Conservation (phyloP, 306 rosid species). For the Crotalaria pallida region DNA sequence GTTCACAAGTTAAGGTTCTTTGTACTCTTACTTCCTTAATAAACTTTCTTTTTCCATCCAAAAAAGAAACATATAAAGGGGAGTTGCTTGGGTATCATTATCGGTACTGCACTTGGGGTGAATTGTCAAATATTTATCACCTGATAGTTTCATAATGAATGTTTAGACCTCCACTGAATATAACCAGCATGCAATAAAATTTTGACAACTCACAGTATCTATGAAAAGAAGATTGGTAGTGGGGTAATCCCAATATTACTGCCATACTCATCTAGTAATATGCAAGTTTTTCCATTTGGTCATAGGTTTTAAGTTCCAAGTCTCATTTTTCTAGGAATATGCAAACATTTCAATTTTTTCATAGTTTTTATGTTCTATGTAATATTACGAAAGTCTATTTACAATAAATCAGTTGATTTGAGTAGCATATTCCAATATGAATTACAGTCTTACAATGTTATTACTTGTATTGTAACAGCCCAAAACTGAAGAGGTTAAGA, state of each 20-base stretch:
- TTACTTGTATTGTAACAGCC: conserved; percentile 60
- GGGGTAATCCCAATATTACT: no score
- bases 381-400: not conserved
- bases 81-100: no score
- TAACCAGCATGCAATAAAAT: no score
- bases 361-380: not conserved
- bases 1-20: not conserved
- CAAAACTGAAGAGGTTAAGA: conserved; percentile 75
- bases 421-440: conserved; percentile 7
- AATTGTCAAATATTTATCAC: no score
- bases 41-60: no score
- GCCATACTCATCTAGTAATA: not conserved
- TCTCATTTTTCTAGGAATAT: not conserved
- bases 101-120: no score
- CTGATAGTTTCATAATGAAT: not conserved
- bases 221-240: no score
- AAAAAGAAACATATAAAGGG: not conserved
- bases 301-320: not conserved
- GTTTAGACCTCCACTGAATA: not conserved
- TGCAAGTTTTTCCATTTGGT: not conserved
- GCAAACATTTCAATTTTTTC: not conserved
- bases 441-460: conserved; percentile 14
- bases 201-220: no score
- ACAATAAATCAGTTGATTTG: not conserved
- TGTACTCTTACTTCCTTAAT: no score